These are phyloP conservation scores for Globisporangium nagaii DNA, from an alignment of 352 stramenopile species.

Conservation along the genomic window DNA sequence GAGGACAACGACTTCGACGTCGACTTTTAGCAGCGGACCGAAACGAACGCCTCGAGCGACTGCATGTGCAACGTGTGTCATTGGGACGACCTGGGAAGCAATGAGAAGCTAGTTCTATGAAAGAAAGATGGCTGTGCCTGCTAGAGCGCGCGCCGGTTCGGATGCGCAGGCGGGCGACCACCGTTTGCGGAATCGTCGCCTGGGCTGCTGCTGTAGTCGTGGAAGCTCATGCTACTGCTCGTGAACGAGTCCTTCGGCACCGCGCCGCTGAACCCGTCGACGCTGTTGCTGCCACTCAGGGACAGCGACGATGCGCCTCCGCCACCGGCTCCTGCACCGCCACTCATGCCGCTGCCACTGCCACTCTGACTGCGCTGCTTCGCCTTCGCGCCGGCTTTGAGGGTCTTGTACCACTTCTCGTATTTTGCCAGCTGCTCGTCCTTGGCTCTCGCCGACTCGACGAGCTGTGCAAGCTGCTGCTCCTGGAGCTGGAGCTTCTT, in stretches of 20 bases:
- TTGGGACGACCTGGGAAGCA: no score
- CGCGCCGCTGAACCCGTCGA: constrained; percentile 6
- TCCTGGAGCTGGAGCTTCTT: constrained; percentile 40
- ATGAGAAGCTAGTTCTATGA: background rate
- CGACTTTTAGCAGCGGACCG: constrained; percentile 29
- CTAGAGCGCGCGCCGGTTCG: constrained; percentile 54
- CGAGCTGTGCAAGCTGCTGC: constrained; percentile 54
- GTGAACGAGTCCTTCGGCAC: constrained; percentile 53
- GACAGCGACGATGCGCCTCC: constrained; percentile 2
- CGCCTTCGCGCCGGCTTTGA: constrained; percentile 77
- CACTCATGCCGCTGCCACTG: constrained; percentile 15
- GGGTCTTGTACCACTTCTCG: constrained; percentile 83
- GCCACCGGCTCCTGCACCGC: constrained; percentile 3
- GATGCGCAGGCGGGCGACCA: constrained; percentile 50
- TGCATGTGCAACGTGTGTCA: no score
- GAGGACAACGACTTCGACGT: constrained; percentile 60
- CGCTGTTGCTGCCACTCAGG: constrained; percentile 32
- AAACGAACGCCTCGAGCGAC: no score
- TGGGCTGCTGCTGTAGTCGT: constrained; percentile 20
- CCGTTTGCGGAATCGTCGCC: background rate
- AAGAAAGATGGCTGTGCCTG: background rate
- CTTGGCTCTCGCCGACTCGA: constrained; percentile 40
- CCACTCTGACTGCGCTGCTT: constrained; percentile 66
- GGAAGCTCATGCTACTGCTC: constrained; percentile 63
- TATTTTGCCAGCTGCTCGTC: constrained; percentile 78